A percentile compares a stretch with the other conserved stretches of the same genome.
Evolutionary conservation across 805 yeast species (phyloP).

Genomic region (Kurtzmaniella cleridarum): DNA sequence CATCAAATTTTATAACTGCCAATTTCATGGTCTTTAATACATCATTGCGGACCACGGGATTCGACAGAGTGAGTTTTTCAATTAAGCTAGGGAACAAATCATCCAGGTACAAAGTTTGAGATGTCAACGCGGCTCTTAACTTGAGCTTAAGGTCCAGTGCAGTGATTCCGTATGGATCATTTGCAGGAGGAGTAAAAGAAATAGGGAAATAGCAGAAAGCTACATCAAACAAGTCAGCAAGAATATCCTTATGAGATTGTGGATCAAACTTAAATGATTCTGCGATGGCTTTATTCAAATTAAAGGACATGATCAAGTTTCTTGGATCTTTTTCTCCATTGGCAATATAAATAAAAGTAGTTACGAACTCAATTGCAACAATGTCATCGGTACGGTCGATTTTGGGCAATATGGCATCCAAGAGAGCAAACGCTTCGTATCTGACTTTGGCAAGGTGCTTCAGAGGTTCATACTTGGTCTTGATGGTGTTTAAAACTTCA

Average conservation of each 20-base stretch:
- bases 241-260: slow-evolving; percentile 26
- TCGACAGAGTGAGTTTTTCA: slow-evolving; percentile 74
- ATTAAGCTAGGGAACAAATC: slow-evolving; percentile 74
- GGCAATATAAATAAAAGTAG: slow-evolving; percentile 62
- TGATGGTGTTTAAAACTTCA: slow-evolving; percentile 30
- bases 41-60: slow-evolving; percentile 69
- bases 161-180: slow-evolving; percentile 81
- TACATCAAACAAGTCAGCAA: slow-evolving; percentile 77
- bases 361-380: slow-evolving; percentile 40
- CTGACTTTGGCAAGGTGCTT: slow-evolving; percentile 60
- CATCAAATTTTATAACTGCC: slow-evolving; percentile 51
- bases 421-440: slow-evolving; percentile 47
- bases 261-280: slow-evolving; percentile 25
- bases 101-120: slow-evolving; percentile 57
- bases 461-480: slow-evolving; percentile 46
- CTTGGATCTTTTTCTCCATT: slow-evolving; percentile 93
- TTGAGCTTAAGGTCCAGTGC: slow-evolving; percentile 62
- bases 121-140: slow-evolving; percentile 57
- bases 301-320: slow-evolving; percentile 69
- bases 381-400: slow-evolving; percentile 8
- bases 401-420: slow-evolving; percentile 19
- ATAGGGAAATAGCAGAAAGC: slow-evolving; percentile 96
- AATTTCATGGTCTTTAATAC: slow-evolving; percentile 56
- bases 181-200: slow-evolving; percentile 86
- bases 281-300: slow-evolving; percentile 46